Evolutionary conservation across 169 alveolate genomes (phyloP).

Genomic region (Plasmodium inui): DNA sequence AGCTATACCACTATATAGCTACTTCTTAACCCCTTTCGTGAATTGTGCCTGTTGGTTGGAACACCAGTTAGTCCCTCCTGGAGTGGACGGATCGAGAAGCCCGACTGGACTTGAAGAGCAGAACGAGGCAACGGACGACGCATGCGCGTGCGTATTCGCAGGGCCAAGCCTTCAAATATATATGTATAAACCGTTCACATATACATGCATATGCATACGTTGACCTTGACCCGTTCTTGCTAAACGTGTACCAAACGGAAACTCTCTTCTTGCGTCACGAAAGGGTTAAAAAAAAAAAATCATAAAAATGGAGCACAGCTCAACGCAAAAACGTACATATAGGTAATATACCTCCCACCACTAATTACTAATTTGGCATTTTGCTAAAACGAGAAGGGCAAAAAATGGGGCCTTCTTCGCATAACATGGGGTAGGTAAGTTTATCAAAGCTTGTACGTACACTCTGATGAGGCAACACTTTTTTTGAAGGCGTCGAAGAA

Average conservation of each 20-base stretch:
- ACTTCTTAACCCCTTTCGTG: neutral
- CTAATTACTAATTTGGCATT: neutral
- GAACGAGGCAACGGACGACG: neutral
- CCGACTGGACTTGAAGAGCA: neutral
- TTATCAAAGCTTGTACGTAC: neutral
- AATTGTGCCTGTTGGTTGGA: neutral
- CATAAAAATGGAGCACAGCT: neutral
- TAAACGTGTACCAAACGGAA: neutral
- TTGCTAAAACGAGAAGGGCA: neutral
- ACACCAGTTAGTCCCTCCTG: neutral
- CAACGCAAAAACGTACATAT: neutral
- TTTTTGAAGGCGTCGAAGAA: neutral
- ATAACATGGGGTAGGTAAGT: neutral
- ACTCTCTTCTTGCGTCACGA: neutral
- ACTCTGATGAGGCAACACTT: neutral
- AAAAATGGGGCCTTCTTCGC: neutral
- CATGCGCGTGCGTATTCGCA: neutral
- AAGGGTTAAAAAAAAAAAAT: neutral
- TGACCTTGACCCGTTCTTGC: neutral
- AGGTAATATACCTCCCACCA: neutral
- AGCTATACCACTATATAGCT: neutral
- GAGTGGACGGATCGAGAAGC: neutral
- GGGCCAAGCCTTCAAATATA: neutral
- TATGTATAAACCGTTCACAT: neutral
- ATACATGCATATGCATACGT: neutral